Base-by-base conservation (phyloP, 2,329 filamentous ascomycete genomes). In the Diaporthe citri region DNA sequence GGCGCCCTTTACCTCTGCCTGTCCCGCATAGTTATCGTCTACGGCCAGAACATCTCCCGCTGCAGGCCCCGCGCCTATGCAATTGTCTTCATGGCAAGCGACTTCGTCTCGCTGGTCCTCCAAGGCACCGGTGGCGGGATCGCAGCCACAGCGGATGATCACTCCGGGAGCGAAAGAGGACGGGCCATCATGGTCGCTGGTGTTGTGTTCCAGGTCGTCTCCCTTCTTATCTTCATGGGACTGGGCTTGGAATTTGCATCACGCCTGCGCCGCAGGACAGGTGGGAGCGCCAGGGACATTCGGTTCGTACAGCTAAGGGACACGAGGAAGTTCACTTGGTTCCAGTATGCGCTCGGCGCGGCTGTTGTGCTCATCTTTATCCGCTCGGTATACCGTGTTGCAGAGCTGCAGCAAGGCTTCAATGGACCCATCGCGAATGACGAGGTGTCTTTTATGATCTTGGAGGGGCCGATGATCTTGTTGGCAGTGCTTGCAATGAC, bases 381-480 rank as follows among this genome's bases (percentile, higher is more conserved):
- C 41, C 62, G 62, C 28, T 67, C 48, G 15, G 39, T 51, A 25
- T 67, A 46, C 41, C 62, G 62, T 67, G 39, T 67, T 25, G 62
- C 62, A 13, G 62, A 67, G 41, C 62, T 67, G 41, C 62, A 67
- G 31, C 62, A 67, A 20, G 62, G 41, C 31, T 67, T 67, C 62
- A 34, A 31, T 25, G 62, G 48, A 3, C 62, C 62, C n/a, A 67
- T 67, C 25, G 48, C 62, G 17, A 67, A 52, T 67, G n/a, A 67
- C n/a, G 62, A 67, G 62, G 36, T 46, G n/a, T 67, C 62, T 20
- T 67, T 67, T 43, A 67, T 52, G 62, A 67, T 67, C 41, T 67
- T 67, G 39, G 62, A 67, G n/a, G 57, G 62, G 41, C 62, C 62
- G 25, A 52, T 67, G 62, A 67, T 67, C 13, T 28, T 67, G 15